Conservation (phyloP, 1,139 yeast species). For the Suhomyces choctaworum region DNA sequence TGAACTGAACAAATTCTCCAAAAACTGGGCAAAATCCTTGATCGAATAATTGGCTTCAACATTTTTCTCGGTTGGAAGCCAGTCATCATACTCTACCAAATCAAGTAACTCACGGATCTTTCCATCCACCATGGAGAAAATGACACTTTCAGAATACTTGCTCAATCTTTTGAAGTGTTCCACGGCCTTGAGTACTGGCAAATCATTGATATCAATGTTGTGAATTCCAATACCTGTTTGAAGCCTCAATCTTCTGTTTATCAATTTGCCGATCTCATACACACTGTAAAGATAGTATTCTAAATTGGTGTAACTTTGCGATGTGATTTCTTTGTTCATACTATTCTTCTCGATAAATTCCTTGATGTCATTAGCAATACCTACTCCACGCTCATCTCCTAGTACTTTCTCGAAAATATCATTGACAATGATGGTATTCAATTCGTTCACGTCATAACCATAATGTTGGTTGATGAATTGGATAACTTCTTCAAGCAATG, state of each 20-base stretch:
- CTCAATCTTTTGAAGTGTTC: constrained; percentile 60
- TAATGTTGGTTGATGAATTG: constrained; percentile 70
- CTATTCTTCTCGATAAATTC: constrained; percentile 60
- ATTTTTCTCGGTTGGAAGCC: constrained; percentile 47
- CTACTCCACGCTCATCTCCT: constrained; percentile 47
- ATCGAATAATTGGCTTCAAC: constrained; percentile 72
- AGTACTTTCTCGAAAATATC: constrained; percentile 70
- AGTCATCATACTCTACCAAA: constrained; percentile 84
- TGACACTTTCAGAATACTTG: constrained; percentile 74
- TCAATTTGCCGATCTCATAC: constrained; percentile 53
- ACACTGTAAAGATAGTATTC: constrained; percentile 76
- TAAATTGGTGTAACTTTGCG: constrained; percentile 84
- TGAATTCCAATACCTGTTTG: constrained; percentile 56
- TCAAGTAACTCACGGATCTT: constrained; percentile 81
- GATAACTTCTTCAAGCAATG: constrained; percentile 61
- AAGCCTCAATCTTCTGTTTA: constrained; percentile 44
- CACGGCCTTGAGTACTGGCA: constrained; percentile 43
- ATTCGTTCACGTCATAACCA: constrained; percentile 44
- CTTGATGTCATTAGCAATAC: constrained; percentile 67
- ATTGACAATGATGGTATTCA: constrained; percentile 52
- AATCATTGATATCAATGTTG: constrained; percentile 37
- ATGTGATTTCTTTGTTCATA: constrained; percentile 82
- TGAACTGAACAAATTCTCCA: constrained; percentile 82
- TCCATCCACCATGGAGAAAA: constrained; percentile 77
- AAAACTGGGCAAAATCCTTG: constrained; percentile 82